Base-by-base conservation (phyloP, 805 yeast species). In the Candida patagonica region DNA sequence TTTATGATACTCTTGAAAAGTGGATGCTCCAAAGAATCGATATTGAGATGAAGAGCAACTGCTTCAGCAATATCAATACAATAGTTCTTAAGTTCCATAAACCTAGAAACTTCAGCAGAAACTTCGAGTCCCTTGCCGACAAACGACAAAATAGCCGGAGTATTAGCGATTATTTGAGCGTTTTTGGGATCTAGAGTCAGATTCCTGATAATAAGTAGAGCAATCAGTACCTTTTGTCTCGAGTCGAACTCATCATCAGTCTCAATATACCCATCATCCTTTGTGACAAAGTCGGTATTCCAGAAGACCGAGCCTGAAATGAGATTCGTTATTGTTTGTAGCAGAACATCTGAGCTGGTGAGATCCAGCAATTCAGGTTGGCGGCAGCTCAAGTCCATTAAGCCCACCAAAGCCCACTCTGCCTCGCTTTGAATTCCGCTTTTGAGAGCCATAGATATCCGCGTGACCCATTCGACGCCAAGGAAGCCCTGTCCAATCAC, bases 1-100 rank as follows among this genome's bases (percentile, higher is more conserved):
- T 62, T 55, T 19, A 78, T 63, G 38, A 86, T 63, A 1, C 70
- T 65, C 40, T 70, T 56, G 59, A 87, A 78, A 46, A 87, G 57
- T 12, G 74, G 74, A 54, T 87, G 92, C 49, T 80, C 78, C 37
- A 75, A 70, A 19, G 75, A 68, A 21, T 80, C 81, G 23, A 92
- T 88, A 3, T 87, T 76, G 49, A 82, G 69, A 58, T 84, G 85
- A 31, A 95, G 80, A 2, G 89, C 76, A 24, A 87, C 73, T 2
- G 88, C 78, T 56, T 92, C 97, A 45, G 84, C 71, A 24, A 87
- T 71, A 58, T 92, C 98, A 38, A 85, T 59, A 10, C 78, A 63
- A 56, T 84, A 83, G 42, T 69, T 72, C 33, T 78, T 63, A 21
- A 80, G 62, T 55, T 87, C 96, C 40, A 68, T 70, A 26, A 33